Conservation (phyloP, 768 basidiomycete genomes). For the Mycena olivaceomarginata region DNA sequence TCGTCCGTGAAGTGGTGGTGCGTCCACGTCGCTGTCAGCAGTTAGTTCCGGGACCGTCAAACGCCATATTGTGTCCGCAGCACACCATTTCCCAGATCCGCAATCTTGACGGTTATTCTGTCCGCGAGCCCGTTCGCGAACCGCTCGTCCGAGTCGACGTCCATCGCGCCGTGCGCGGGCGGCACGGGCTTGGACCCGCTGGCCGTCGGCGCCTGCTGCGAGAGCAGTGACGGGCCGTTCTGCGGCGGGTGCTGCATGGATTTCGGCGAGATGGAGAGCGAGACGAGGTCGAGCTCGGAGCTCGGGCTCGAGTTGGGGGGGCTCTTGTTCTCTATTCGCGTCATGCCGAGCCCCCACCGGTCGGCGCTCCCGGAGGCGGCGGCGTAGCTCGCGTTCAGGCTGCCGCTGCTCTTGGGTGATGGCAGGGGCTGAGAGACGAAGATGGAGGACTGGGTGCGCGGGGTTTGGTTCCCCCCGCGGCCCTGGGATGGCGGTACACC, state of each 20-base stretch:
- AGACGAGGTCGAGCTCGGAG: conserved; percentile 41
- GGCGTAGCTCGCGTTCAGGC: conserved; percentile 36
- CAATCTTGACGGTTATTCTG: conserved; percentile 98
- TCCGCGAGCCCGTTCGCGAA: conserved; percentile 56
- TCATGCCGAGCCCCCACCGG: conserved; percentile 95
- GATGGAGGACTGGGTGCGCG: conserved; percentile 88
- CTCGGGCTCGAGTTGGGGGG: conserved; percentile 34
- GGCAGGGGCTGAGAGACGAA: conserved; percentile 96
- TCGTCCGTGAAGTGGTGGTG: conserved; percentile 99
- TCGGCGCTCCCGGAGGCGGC: conserved; percentile 72
- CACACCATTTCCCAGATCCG: conserved; percentile 96
- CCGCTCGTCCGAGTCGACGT: conserved; percentile 41
- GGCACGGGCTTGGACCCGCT: conserved; percentile 48
- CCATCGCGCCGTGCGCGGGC: conserved; percentile 46
- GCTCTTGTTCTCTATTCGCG: conserved; percentile 78
- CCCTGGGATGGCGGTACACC: conserved; percentile 96
- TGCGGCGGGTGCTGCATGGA: conserved; percentile 38
- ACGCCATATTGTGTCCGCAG: conserved; percentile 30
- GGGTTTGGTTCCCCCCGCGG: conserved; percentile 97
- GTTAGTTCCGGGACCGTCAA: conserved; percentile 7
- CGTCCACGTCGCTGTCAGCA: conserved; percentile 82
- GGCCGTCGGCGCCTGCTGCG: conserved; percentile 76
- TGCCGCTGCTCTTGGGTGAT: conserved; percentile 67
- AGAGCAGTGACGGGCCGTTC: conserved; percentile 81
- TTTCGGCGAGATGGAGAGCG: conserved; percentile 40